A percentile compares a stretch with the other conserved stretches of the same genome.
phyloP scores from a whole-genome alignment of 1,284 basidiomycete genomes.

The Athelia psychrophila region DNA sequence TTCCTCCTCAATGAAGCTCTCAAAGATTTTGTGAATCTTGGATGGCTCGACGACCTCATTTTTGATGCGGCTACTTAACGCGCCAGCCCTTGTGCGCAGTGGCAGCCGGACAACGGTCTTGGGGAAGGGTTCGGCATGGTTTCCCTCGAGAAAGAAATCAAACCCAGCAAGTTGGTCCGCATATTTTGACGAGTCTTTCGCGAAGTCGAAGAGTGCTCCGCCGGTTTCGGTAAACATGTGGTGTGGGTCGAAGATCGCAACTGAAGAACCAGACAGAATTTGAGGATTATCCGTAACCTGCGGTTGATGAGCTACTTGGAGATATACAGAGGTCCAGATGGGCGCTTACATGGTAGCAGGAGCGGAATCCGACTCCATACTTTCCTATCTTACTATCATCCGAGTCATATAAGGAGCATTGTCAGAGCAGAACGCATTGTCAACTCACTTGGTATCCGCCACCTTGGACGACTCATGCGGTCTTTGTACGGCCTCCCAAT shows the following conservation, averaged over 20 bases:
- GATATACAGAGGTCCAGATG: neutral
- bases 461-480: conserved; percentile 47
- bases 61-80: conserved; percentile 31
- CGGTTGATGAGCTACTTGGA: conserved; percentile 24
- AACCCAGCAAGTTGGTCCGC: conserved; percentile 35
- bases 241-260: conserved; percentile 46
- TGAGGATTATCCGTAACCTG: conserved; percentile 51
- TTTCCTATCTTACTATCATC: conserved; percentile 47
- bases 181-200: conserved; percentile 15
- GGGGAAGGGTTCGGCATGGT: conserved; percentile 18
- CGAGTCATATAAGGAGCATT: neutral
- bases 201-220: conserved; percentile 28
- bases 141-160: conserved; percentile 26
- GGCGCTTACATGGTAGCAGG: conserved; percentile 46
- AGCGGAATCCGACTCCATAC: conserved; percentile 49
- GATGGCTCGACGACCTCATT: conserved; percentile 23
- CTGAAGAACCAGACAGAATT: conserved; percentile 37
- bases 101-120: conserved; percentile 47
- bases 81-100: conserved; percentile 25
- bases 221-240: conserved; percentile 25
- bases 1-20: conserved; percentile 40
- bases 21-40: conserved; percentile 35
- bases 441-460: conserved; percentile 37
- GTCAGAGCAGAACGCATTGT: no score
- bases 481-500: conserved; percentile 42